These are phyloP conservation scores for Chaetothyriales sp. DNA, from an alignment of 2,329 filamentous ascomycete species.

Conservation along the genomic window DNA sequence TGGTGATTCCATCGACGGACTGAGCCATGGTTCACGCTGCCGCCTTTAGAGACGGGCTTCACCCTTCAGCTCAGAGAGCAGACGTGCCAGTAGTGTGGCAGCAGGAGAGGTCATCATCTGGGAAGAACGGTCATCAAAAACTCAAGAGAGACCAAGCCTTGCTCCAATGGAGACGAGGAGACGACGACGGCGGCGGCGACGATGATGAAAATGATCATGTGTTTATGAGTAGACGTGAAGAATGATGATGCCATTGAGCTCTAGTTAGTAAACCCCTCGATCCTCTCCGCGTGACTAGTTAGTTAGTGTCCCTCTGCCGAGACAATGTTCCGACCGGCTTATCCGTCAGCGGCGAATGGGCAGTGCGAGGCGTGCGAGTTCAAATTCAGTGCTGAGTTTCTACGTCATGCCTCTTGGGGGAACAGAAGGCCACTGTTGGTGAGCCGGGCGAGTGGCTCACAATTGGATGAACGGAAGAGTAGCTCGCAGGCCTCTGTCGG, in stretches of 20 bases:
- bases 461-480: neutral
- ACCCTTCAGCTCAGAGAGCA: neutral
- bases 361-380: no score
- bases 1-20: conserved; percentile 13
- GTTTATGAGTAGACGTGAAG: neutral
- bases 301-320: neutral
- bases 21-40: neutral
- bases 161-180: neutral
- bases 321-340: neutral
- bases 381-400: neutral
- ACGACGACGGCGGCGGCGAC: no score
- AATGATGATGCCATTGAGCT: neutral
- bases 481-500: neutral
- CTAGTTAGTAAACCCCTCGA: neutral
- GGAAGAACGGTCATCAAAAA: no score
- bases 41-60: neutral
- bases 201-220: neutral
- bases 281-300: neutral
- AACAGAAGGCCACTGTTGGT: neutral
- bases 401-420: neutral
- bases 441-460: neutral
- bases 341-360: no score
- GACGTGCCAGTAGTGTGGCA: no score
- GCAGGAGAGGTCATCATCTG: no score
- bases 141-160: neutral